These are phyloP conservation scores for Puccinia sorghi DNA, from an alignment of 1,284 basidiomycete species.

Conservation along the genomic window DNA sequence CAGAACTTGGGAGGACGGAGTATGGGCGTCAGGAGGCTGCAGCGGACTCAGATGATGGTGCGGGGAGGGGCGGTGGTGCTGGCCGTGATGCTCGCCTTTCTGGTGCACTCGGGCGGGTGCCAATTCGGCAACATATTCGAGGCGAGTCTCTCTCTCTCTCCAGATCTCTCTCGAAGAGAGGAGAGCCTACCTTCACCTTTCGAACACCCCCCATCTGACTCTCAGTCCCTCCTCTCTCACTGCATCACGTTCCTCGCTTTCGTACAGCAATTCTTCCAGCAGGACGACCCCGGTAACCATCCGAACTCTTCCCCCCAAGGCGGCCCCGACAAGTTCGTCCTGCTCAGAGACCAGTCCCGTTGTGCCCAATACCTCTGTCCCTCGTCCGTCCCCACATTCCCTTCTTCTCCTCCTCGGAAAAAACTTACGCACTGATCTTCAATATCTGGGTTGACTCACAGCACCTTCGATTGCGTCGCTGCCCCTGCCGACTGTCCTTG, in stretches of 20 bases:
- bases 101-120: not conserved
- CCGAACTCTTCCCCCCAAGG: not conserved
- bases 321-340: not conserved
- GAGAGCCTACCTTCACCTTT: too few species aligned
- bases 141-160: not conserved
- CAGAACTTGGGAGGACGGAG: too few species aligned
- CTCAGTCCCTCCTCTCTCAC: too few species aligned
- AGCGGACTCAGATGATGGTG: too few species aligned
- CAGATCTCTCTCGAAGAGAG: not conserved
- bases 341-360: constrained; percentile 1
- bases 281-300: constrained; percentile 9
- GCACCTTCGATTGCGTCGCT: constrained; percentile 36
- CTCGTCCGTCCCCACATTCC: not conserved
- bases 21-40: too few species aligned
- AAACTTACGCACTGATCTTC: not conserved
- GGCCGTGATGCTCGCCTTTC: not conserved
- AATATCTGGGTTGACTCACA: not conserved
- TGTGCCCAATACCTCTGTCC: constrained; percentile 43
- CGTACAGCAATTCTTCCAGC: constrained; percentile 40
- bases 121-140: constrained; percentile 43
- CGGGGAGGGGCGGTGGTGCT: too few species aligned
- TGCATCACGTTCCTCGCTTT: too few species aligned
- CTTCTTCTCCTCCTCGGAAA: not conserved
- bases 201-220: too few species aligned
- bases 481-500: constrained; percentile 39